Evolutionary conservation across 2,329 filamentous ascomycete genomes (phyloP).

Genomic region (Claviceps citrina): DNA sequence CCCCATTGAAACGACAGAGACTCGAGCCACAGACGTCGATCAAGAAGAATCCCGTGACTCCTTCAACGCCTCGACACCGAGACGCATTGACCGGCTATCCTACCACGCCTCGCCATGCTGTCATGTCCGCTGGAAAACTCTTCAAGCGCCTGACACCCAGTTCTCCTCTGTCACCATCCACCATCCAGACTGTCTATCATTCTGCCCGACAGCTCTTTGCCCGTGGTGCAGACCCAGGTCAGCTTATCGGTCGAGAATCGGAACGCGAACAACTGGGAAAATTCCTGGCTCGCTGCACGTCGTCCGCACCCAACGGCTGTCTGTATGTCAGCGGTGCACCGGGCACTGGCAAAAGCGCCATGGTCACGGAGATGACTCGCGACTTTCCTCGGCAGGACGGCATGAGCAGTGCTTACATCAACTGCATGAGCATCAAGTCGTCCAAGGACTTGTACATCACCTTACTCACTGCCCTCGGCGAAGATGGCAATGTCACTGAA

Average conservation of each 20-base stretch:
- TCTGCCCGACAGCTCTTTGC: conserved; percentile 76
- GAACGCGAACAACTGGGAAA: conserved; percentile 46
- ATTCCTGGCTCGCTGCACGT: conserved; percentile 53
- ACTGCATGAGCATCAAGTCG: conserved; percentile 92
- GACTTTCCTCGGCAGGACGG: conserved; percentile 35
- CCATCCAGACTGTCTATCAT: conserved; percentile 66
- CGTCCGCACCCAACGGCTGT: conserved; percentile 54
- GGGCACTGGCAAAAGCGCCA: conserved; percentile 90
- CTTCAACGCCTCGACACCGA: conserved; percentile 61
- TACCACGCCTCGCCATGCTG: conserved; percentile 68
- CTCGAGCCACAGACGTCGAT: conserved; percentile 17
- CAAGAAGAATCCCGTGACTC: conserved; percentile 43
- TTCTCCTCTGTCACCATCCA: conserved; percentile 54
- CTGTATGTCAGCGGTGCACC: conserved; percentile 92
- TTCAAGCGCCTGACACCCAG: conserved; percentile 66
- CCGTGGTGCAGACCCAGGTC: conserved; percentile 57
- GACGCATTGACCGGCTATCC: conserved; percentile 61
- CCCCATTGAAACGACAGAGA: conserved; percentile 13
- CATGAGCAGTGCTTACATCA: conserved; percentile 65
- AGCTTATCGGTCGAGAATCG: conserved; percentile 63
- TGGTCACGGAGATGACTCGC: conserved; percentile 66
- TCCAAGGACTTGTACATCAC: conserved; percentile 74
- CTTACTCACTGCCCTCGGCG: conserved; percentile 53
- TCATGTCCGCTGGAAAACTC: conserved; percentile 60
- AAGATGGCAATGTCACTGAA: conserved; percentile 43